Evolutionary conservation across 768 basidiomycete species (phyloP).

Genomic region (Chalciporus sphaerocephalus): DNA sequence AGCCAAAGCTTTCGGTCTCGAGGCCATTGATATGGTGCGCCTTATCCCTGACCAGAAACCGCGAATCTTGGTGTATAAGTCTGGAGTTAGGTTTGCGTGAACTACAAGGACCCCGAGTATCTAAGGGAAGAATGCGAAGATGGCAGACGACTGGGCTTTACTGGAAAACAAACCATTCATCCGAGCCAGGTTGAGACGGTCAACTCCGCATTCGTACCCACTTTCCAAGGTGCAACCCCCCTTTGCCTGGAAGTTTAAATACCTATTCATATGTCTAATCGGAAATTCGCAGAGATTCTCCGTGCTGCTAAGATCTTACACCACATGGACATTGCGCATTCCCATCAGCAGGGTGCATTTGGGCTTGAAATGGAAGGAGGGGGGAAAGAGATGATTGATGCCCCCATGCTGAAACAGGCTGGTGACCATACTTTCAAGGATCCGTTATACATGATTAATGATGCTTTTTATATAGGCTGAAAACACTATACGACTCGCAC

Average conservation of each 20-base stretch:
- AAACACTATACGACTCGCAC: slow-evolving; percentile 49
- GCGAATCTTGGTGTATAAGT: slow-evolving; percentile 1
- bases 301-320: slow-evolving; percentile 72
- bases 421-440: not conserved
- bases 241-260: not conserved
- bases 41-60: not conserved
- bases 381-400: slow-evolving; percentile 81
- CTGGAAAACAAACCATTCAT: slow-evolving; percentile 98
- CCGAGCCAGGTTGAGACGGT: slow-evolving; percentile 77
- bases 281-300: slow-evolving; percentile 54
- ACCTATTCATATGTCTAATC: not conserved
- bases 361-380: slow-evolving; percentile 58
- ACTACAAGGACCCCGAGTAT: slow-evolving; percentile 70
- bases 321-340: slow-evolving; percentile 57
- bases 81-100: slow-evolving; percentile 67
- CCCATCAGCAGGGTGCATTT: slow-evolving; percentile 57
- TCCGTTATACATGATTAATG: not conserved
- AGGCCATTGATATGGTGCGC: slow-evolving; percentile 86
- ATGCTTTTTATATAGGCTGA: slow-evolving; percentile 36
- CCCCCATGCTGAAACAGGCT: slow-evolving; percentile 80
- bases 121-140: slow-evolving; percentile 75
- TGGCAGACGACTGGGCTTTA: slow-evolving; percentile 78
- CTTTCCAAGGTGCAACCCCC: slow-evolving; percentile 48
- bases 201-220: slow-evolving; percentile 76
- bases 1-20: slow-evolving; percentile 78